Percentiles rank a stretch among this genome's conserved stretches.
phyloP scores from a whole-genome alignment of 352 stramenopile species.

The Globisporangium canariense region DNA sequence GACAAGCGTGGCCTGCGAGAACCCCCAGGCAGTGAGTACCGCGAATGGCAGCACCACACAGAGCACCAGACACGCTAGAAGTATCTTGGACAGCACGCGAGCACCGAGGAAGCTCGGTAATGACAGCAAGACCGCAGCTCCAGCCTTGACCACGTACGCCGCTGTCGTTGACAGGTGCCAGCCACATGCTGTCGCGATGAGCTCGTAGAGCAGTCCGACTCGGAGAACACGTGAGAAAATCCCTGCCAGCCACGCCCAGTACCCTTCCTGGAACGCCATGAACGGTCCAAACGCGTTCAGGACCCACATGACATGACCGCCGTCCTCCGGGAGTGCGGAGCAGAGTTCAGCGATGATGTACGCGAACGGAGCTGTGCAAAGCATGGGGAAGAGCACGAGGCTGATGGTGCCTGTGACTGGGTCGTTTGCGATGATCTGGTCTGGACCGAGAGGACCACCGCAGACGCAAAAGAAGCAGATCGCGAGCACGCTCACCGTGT shows the following conservation, averaged over 20 bases:
- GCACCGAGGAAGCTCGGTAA: slow-evolving; percentile 34
- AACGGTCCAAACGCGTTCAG: slow-evolving; percentile 82
- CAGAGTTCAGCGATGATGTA: slow-evolving; percentile 89
- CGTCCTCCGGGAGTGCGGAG: slow-evolving; percentile 73
- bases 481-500: slow-evolving; percentile 12
- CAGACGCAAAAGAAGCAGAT: slow-evolving; percentile 27
- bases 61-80: slow-evolving; percentile 8
- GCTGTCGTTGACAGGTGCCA: background rate
- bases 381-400: slow-evolving; percentile 42
- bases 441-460: slow-evolving; percentile 15
- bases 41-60: slow-evolving; percentile 62
- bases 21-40: slow-evolving; percentile 37
- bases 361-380: slow-evolving; percentile 84
- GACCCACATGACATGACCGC: slow-evolving; percentile 82
- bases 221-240: slow-evolving; percentile 73
- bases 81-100: slow-evolving; percentile 56
- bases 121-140: slow-evolving; percentile 19
- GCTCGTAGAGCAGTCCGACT: slow-evolving; percentile 39
- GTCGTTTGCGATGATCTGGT: slow-evolving; percentile 23
- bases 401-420: slow-evolving; percentile 20
- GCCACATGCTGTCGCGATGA: slow-evolving; percentile 8
- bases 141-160: slow-evolving; percentile 21
- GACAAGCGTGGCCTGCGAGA: slow-evolving; percentile 16
- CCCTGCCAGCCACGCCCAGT: slow-evolving; percentile 72
- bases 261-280: slow-evolving; percentile 55